Evolutionary conservation across 345 rosid genomes (phyloP).

Genomic region (Clausena lansium): DNA sequence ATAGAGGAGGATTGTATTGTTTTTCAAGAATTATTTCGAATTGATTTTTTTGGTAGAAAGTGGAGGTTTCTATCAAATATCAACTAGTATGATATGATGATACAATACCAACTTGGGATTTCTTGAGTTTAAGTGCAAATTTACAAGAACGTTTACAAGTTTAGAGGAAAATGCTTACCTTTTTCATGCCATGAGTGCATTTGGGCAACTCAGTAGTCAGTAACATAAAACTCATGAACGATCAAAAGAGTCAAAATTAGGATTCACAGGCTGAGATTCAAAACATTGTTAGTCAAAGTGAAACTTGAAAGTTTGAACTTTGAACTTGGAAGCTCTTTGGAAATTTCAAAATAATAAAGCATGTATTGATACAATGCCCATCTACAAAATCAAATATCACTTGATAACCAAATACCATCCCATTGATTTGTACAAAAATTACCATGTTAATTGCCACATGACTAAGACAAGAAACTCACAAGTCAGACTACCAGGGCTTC

Average conservation of each 20-base stretch:
- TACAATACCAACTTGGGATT: neutral
- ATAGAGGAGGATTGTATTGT: no score
- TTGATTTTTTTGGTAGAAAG: neutral
- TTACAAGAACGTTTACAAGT: neutral
- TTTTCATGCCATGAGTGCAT: no score
- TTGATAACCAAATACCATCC: conserved; percentile 5
- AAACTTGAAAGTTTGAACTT: neutral
- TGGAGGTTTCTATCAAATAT: no score
- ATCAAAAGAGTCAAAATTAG: no score
- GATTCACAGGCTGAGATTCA: neutral
- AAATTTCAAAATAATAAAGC: neutral
- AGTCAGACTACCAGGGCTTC: neutral
- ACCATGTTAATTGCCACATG: conserved; percentile 12
- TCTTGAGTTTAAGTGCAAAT: neutral
- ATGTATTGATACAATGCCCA: conserved; percentile 7
- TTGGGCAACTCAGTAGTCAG: no score
- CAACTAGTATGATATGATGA: no score
- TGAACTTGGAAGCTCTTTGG: neutral
- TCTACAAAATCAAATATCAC: neutral
- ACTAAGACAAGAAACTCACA: conserved; percentile 10
- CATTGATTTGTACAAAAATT: conserved; percentile 19
- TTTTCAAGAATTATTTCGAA: neutral
- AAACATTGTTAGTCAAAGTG: neutral
- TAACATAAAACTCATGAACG: no score
- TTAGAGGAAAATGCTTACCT: no score